phyloP scores from a whole-genome alignment of 345 rosid species.

The Tarenaya hassleriana region DNA sequence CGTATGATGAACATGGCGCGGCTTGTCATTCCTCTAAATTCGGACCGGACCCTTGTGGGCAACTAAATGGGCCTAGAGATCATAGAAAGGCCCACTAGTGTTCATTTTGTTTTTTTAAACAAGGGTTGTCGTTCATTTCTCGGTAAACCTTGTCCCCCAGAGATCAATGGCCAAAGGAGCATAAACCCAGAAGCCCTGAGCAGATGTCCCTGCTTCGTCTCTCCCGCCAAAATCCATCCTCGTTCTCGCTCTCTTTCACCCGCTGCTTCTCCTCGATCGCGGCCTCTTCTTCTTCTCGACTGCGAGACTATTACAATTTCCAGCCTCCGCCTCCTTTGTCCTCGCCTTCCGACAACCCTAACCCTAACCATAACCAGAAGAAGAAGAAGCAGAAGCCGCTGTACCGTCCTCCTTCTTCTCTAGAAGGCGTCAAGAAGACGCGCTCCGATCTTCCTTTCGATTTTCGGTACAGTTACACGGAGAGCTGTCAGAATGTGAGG shows the following conservation, averaged over 20 bases:
- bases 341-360: slow-evolving; percentile 28
- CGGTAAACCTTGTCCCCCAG: too few species aligned
- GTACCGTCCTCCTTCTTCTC: slow-evolving; percentile 86
- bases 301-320: slow-evolving; percentile 61
- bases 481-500: slow-evolving; percentile 56
- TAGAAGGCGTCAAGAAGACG: slow-evolving; percentile 47
- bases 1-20: too few species aligned
- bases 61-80: too few species aligned
- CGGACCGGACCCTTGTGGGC: too few species aligned
- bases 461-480: slow-evolving; percentile 86
- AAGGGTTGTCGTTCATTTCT: too few species aligned
- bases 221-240: slow-evolving; percentile 43
- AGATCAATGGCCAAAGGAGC: too few species aligned
- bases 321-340: slow-evolving; percentile 59
- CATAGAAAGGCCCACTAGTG: too few species aligned
- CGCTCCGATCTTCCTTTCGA: slow-evolving; percentile 70
- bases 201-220: slow-evolving; percentile 41
- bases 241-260: slow-evolving; percentile 11
- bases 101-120: too few species aligned
- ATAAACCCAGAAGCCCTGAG: too few species aligned
- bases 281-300: slow-evolving; percentile 46
- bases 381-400: slow-evolving; percentile 48
- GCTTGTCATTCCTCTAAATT: too few species aligned
- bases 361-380: slow-evolving; percentile 18
- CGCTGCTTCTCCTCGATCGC: slow-evolving; percentile 38